phyloP scores from a whole-genome alignment of 2,329 filamentous ascomycete genomes.

The Fusarium keratoplasticum region DNA sequence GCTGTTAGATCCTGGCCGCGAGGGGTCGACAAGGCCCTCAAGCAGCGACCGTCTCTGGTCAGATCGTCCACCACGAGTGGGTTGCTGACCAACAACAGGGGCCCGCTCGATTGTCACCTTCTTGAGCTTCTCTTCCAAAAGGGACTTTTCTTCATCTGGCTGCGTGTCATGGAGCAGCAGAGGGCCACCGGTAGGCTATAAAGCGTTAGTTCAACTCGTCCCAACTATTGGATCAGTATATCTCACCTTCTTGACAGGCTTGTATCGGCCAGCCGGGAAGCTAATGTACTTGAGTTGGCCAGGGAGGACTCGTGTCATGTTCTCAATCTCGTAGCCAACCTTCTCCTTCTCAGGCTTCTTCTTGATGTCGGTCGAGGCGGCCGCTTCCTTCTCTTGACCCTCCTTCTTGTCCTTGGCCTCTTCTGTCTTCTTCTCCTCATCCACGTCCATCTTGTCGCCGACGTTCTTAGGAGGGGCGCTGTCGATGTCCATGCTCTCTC shows the following conservation, averaged over 20 bases:
- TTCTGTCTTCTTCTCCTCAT: conserved; percentile 69
- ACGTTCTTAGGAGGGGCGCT: conserved; percentile 70
- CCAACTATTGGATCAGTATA: not conserved
- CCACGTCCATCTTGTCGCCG: conserved; percentile 89
- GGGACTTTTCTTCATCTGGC: conserved; percentile 80
- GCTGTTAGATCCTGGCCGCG: conserved; percentile 47
- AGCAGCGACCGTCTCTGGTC: conserved; percentile 49
- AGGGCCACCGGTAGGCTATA: conserved; percentile 89
- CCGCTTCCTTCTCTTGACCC: conserved; percentile 68
- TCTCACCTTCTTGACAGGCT: conserved; percentile 86
- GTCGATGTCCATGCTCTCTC: conserved; percentile 97
- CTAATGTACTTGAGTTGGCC: conserved; percentile 95
- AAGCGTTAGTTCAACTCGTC: conserved; percentile 37
- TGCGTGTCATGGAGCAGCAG: conserved; percentile 89
- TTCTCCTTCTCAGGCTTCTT: conserved; percentile 97
- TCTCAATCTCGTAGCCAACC: conserved; percentile 93
- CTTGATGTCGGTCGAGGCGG: conserved; percentile 71
- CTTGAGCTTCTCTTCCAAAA: conserved; percentile 93
- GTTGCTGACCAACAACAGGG: conserved; percentile 62
- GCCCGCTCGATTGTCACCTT: conserved; percentile 76
- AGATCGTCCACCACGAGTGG: conserved; percentile 48
- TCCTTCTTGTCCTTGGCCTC: conserved; percentile 72
- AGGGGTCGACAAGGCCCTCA: conserved; percentile 50
- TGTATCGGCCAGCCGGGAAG: conserved; percentile 90
- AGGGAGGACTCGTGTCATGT: conserved; percentile 95